Percentiles rank a stretch among this genome's conserved stretches.
These are phyloP conservation scores for Naegleria lovaniensis DNA, from an alignment of 208 protist genomes.

Conservation along the genomic window DNA sequence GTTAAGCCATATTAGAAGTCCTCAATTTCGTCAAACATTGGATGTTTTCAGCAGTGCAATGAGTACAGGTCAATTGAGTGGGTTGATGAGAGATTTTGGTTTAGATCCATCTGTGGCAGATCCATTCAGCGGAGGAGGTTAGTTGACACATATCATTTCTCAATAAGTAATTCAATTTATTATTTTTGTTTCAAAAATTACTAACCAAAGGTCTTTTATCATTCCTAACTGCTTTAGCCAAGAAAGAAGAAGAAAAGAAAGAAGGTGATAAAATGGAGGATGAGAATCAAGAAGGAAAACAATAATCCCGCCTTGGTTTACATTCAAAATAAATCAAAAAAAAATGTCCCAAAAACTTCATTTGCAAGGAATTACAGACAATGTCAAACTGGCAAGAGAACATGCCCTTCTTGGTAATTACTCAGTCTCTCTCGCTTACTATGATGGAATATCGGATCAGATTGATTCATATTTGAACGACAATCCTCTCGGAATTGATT, in stretches of 20 bases:
- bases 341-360: background rate
- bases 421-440: constrained; percentile 29
- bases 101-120: background rate
- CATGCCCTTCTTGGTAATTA: constrained; percentile 38
- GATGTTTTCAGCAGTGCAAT: background rate
- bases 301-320: too few relatives aligned
- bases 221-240: background rate
- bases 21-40: background rate
- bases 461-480: background rate
- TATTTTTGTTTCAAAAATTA: background rate
- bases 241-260: background rate
- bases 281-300: background rate
- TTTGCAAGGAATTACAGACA: constrained; percentile 23
- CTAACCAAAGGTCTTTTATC: background rate
- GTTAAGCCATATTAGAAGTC: background rate
- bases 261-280: background rate
- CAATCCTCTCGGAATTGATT: background rate
- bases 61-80: background rate
- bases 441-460: constrained; percentile 26
- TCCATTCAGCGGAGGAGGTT: constrained; percentile 12
- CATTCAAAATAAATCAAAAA: background rate
- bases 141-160: background rate
- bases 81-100: background rate
- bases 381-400: constrained; percentile 25
- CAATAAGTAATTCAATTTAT: background rate